phyloP scores from a whole-genome alignment of 768 basidiomycete genomes.

The Dendrothele bispora region DNA sequence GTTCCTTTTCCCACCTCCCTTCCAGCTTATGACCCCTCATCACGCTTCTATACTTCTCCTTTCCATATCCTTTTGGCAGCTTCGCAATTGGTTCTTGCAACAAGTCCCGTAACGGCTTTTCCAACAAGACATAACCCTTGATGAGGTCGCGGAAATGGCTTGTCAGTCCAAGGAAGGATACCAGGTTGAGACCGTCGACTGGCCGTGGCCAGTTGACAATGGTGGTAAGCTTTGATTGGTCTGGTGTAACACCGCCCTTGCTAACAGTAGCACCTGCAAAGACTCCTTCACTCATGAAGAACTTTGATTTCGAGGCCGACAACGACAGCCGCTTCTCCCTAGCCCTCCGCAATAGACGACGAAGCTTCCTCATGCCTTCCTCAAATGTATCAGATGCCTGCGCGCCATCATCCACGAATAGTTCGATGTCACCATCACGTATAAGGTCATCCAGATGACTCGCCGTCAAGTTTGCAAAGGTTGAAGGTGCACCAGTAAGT shows the following conservation, averaged over 20 bases:
- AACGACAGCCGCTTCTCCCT: slow-evolving; percentile 30
- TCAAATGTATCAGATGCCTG: slow-evolving; percentile 31
- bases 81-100: slow-evolving; percentile 10
- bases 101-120: too few relatives aligned
- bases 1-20: slow-evolving; percentile 12
- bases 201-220: slow-evolving; percentile 32
- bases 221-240: slow-evolving; percentile 39
- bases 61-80: slow-evolving; percentile 16
- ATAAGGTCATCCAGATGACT: slow-evolving; percentile 24
- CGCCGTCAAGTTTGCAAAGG: slow-evolving; percentile 30
- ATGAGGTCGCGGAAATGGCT: too few relatives aligned
- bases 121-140: slow-evolving; percentile 30
- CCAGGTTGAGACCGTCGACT: slow-evolving; percentile 23
- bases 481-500: too few relatives aligned
- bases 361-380: slow-evolving; percentile 21
- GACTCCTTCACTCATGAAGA: slow-evolving; percentile 25
- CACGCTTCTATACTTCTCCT: slow-evolving; percentile 22
- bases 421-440: slow-evolving; percentile 21
- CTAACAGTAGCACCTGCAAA: slow-evolving; percentile 36
- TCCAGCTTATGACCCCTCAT: slow-evolving; percentile 19
- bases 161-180: too few relatives aligned
- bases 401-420: too few relatives aligned
- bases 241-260: slow-evolving; percentile 31
- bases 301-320: slow-evolving; percentile 34
- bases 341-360: slow-evolving; percentile 23